Evolutionary conservation across 1,139 yeast species (phyloP).

Genomic region (Nadsonia starkeyi-henricii): DNA sequence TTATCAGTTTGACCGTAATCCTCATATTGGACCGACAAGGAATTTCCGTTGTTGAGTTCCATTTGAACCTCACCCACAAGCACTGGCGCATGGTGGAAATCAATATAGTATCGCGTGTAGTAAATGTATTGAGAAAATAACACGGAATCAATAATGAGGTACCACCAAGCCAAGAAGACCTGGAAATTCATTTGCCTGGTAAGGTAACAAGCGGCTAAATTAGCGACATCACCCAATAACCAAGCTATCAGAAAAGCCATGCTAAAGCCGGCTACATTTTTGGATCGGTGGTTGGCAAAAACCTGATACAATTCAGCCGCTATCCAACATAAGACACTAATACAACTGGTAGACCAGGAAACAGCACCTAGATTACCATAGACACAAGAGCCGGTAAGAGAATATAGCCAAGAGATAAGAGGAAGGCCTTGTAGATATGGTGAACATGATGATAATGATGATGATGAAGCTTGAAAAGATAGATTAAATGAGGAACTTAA

Average conservation of each 20-base stretch:
- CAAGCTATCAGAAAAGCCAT: conserved; percentile 62
- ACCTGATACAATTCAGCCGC: conserved; percentile 87
- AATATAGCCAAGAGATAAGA: conserved; percentile 20
- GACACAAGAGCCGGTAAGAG: conserved; percentile 19
- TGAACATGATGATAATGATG: too few relatives aligned
- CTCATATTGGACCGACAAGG: neutral
- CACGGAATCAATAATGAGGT: conserved; percentile 55
- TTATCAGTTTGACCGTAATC: conserved; percentile 6
- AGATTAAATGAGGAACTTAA: too few relatives aligned
- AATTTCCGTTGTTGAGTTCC: neutral
- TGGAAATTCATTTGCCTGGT: conserved; percentile 73
- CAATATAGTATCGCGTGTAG: conserved; percentile 27
- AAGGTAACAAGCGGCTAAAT: conserved; percentile 64
- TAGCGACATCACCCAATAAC: conserved; percentile 75
- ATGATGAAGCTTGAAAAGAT: too few relatives aligned
- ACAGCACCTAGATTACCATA: conserved; percentile 18
- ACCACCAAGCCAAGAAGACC: conserved; percentile 57
- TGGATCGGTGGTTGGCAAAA: conserved; percentile 52
- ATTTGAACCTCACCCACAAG: conserved; percentile 5
- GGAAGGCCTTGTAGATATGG: conserved; percentile 1
- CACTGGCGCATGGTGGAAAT: conserved; percentile 7
- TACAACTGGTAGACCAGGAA: conserved; percentile 13
- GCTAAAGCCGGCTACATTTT: conserved; percentile 80
- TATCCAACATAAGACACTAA: conserved; percentile 34
- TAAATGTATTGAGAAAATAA: conserved; percentile 67